phyloP scores from a whole-genome alignment of 2,329 filamentous ascomycete species.

The Parastagonospora nodorum region DNA sequence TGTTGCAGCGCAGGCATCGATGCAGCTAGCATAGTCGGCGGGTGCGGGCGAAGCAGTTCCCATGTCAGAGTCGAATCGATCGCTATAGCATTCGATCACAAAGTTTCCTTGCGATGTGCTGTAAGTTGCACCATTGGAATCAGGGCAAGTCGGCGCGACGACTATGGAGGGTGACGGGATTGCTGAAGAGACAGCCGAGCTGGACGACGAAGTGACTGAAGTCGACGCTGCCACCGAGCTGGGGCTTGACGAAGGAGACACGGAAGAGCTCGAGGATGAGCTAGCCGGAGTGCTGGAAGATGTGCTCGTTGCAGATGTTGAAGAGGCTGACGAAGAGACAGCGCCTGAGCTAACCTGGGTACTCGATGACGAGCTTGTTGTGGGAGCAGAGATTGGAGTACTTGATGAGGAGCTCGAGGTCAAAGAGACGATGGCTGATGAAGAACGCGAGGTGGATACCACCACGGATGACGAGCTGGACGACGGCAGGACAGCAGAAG shows the following conservation, averaged over 20 bases:
- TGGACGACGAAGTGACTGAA: background rate
- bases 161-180: too few species aligned
- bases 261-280: constrained; percentile 1
- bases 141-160: constrained; percentile 11
- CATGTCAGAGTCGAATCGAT: constrained; percentile 9
- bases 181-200: background rate
- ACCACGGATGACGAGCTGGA: too few species aligned
- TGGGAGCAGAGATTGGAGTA: too few species aligned
- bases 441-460: too few species aligned
- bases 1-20: constrained; percentile 8
- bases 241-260: background rate
- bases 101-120: constrained; percentile 11
- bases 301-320: background rate
- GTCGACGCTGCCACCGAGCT: constrained; percentile 1
- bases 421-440: too few species aligned
- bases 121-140: constrained; percentile 6
- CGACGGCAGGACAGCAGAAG: background rate
- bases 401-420: too few species aligned
- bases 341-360: background rate
- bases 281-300: background rate
- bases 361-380: too few species aligned
- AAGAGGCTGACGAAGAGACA: background rate
- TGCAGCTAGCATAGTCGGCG: constrained; percentile 5
- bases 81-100: constrained; percentile 16
- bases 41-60: constrained; percentile 3